Conservation (phyloP, 768 basidiomycete genomes). For the Multifurca ochricompacta region DNA sequence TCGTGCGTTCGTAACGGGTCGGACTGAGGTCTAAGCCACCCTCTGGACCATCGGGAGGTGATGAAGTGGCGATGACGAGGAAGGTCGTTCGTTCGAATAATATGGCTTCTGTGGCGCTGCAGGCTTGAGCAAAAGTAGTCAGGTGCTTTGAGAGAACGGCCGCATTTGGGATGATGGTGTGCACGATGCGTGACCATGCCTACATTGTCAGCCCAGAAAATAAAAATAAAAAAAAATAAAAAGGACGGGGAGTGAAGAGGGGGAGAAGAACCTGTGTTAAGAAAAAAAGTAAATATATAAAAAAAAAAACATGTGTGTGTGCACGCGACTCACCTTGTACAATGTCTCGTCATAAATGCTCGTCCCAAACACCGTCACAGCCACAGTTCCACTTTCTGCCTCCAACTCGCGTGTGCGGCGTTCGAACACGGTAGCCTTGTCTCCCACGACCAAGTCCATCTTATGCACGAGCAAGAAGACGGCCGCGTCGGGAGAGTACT, state of each 20-base stretch:
- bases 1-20: constrained; percentile 78
- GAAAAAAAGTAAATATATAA: too few relatives aligned
- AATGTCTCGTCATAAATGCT: constrained; percentile 97
- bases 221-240: too few relatives aligned
- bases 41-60: constrained; percentile 33
- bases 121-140: constrained; percentile 76
- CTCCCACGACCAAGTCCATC: constrained; percentile 86
- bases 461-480: constrained; percentile 94
- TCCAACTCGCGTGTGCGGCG: constrained; percentile 69
- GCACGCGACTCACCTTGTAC: constrained; percentile 69
- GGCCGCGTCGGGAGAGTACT: constrained; percentile 72
- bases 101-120: constrained; percentile 88
- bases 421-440: constrained; percentile 50
- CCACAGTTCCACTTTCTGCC: constrained; percentile 52
- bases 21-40: constrained; percentile 44
- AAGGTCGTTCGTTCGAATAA: constrained; percentile 97
- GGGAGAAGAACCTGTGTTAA: not conserved
- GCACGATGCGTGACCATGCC: constrained; percentile 99
- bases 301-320: too few relatives aligned
- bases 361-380: constrained; percentile 77
- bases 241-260: not conserved
- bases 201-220: constrained; percentile 29
- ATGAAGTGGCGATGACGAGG: constrained; percentile 89
- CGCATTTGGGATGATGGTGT: constrained; percentile 93
- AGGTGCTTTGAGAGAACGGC: constrained; percentile 83